Base-by-base conservation (phyloP, 2,329 filamentous ascomycete species). In the Dothideomycetes sp. region DNA sequence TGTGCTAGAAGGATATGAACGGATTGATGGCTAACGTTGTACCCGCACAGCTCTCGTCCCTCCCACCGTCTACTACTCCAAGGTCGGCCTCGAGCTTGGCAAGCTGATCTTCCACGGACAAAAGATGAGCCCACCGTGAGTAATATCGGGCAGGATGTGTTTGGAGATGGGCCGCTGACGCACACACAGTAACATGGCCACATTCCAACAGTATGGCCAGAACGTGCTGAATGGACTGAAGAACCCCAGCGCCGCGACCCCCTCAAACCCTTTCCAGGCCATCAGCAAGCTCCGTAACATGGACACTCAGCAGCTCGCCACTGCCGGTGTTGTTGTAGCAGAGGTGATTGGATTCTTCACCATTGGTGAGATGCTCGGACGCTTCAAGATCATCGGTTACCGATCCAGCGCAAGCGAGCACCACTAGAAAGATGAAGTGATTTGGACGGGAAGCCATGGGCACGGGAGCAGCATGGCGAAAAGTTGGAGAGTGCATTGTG, bases 301-400 rank as follows among this genome's bases (percentile, higher is more conserved):
- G 55, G 81, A 77, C 63, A 70, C 66, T 50, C 72, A 77, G 52
- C 81, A 94, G 64, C 61, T 89, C 52, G 73, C 75, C 40, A 66
- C 81, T 39, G 81, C 74, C 45, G 84, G 83, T 52, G 83, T 98
- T 44, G 69, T 95, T 46, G 66, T 73, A 35, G 88, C 88, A 41
- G 89, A 98, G 69, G 75, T 86, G 37, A 67, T 98, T 51, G 91
- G 91, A 46, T 98, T 98, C 77, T 98, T 96, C 75, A 93, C 88
- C 46, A 77, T 96, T 40, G 91, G 91, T 49, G 88, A 96, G 75
- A 96, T 98, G 64, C 79, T 98, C 56, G 91, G 91, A 56, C 77
- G 88, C 58, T 78, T 91, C 70, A 96, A 98, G 82, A 64, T 98
- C 53, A 73, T 98, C 53, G 91, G 91, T 49, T 98, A 98, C 75